These are phyloP conservation scores for Pyricularia sp. DNA, from an alignment of 2,329 filamentous ascomycete genomes.

Conservation along the genomic window DNA sequence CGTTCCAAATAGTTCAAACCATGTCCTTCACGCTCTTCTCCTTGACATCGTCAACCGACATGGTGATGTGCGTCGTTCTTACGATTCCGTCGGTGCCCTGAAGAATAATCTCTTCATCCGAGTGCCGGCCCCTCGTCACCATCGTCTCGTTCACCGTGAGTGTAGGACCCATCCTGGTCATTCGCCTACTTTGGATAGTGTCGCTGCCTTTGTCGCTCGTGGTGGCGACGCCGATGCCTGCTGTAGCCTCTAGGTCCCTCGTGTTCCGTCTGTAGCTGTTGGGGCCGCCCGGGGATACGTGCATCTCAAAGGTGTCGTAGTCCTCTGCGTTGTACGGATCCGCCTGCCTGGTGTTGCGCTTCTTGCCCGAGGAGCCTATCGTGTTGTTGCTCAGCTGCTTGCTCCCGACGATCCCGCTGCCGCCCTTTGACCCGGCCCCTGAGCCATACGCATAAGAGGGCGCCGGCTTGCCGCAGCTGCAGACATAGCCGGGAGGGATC, in stretches of 20 bases:
- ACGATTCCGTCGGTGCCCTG: not conserved
- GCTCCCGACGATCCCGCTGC: too few species aligned
- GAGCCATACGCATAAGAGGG: not conserved
- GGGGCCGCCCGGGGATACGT: not conserved
- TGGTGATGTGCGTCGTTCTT: not conserved
- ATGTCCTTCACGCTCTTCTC: conserved; percentile 2
- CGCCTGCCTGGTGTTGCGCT: not conserved
- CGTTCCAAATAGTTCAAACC: not conserved
- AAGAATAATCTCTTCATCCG: not conserved
- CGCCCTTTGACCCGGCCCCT: not conserved
- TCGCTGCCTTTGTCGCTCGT: not conserved
- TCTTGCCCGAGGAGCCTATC: not conserved
- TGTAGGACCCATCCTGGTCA: not conserved
- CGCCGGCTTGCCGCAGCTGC: not conserved
- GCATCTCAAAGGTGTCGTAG: not conserved
- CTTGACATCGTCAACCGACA: not conserved
- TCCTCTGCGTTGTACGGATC: not conserved
- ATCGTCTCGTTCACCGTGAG: not conserved
- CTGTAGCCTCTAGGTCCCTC: not conserved
- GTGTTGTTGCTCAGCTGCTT: not conserved
- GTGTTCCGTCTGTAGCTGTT: not conserved
- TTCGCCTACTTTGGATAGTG: not conserved
- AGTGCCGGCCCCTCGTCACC: not conserved
- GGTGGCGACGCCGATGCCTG: not conserved
- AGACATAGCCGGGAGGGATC: not conserved